Base-by-base conservation (phyloP, 306 rosid genomes). In the Gleditsia sinensis region DNA sequence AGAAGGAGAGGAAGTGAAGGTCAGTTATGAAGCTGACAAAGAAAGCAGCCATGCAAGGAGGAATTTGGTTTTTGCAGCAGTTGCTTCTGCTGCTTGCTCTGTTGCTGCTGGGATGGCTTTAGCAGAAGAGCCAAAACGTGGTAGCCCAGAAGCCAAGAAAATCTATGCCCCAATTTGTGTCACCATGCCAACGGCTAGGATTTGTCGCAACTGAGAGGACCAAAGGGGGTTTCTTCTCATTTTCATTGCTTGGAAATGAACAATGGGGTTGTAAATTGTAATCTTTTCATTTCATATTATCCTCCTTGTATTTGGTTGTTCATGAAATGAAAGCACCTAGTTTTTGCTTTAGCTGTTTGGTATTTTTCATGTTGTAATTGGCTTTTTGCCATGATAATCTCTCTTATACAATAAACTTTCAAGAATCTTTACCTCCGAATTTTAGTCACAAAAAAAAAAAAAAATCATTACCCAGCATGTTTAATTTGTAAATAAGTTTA, bases 161-260 rank as follows among this genome's bases (percentile, higher is more conserved):
- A 49, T 17, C 56, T 83, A 88, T 78, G 79, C 59, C n/a, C 75
- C 86, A 12, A 28, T 85, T 78, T 88, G 89, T 83, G 89, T 85
- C 37, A 88, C 85, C 45, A 78, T 59, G 75, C 88, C 88, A 42
- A 83, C 89, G 20, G 86, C 89, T 46, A 74, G 57, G 64, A 71
- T 85, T 56, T 81, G 92, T 71, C 85, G 16, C 71, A 83, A 73
- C 3, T 78, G 82, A 81, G 56, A 51, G 19, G 20, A 5, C 9
- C 36, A 19, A 20, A 25, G 20, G 9, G 2, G 10, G 69, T 67
- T 43, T 11, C 51, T 21, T 53, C 5, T 25, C n/a, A 7, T 39
- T 39, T 39, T 39, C 0, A 20, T 16, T 40, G 30, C 51, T 30
- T 50, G 71, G 58, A 48, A 67, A 36, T 43, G 79, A 57, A 58